Base-by-base conservation (phyloP, 352 stramenopile genomes). In the Pythium periplocum region DNA sequence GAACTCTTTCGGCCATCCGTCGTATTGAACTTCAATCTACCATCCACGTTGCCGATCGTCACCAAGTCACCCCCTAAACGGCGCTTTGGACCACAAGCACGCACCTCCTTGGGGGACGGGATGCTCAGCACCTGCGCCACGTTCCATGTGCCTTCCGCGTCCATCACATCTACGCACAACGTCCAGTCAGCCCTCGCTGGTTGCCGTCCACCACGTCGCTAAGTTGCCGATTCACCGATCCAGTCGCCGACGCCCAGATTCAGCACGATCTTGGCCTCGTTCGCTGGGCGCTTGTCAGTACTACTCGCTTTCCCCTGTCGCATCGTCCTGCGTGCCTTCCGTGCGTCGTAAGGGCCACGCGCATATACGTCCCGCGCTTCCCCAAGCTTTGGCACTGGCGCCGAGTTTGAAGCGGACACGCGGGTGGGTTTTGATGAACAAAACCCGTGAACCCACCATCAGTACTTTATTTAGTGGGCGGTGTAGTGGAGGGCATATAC, bases 11-110 rank as follows among this genome's bases (percentile, higher is more conserved):
- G 55, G 53, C 81, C 81, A 92, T 3, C 81, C 81, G 33, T 92
- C 81, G 53, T 90, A 92, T 10, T 62, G 70, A 32, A 91, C 66
- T 45, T 86, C 68, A 5, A 87, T 71, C 75, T 87, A n/a, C 6
- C 44, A 12, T 72, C 66, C 47, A 70, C 53, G 12, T 26, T 26
- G 17, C 17, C 17, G 17, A 26, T 51, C 55, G 2, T 51, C 31
- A 11, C 32, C 37, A 40, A 37, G 34, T 30, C 30, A 43, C 37
- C 26, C 12, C 38, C 17, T 26, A 26, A 26, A 26, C 17, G 17
- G 17, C 43, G 9, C 43, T 9, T n/a, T 48, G 17, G 2, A 3
- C 17, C 17, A 42, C 35, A 41, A 12, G 26, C 17, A 38, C 32
- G 34, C 34, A 32, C 12, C 30, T 48, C 49, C 8, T n/a, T 55